phyloP scores from a whole-genome alignment of 257 asterid genomes.

The Fraxinus quadrangulata region DNA sequence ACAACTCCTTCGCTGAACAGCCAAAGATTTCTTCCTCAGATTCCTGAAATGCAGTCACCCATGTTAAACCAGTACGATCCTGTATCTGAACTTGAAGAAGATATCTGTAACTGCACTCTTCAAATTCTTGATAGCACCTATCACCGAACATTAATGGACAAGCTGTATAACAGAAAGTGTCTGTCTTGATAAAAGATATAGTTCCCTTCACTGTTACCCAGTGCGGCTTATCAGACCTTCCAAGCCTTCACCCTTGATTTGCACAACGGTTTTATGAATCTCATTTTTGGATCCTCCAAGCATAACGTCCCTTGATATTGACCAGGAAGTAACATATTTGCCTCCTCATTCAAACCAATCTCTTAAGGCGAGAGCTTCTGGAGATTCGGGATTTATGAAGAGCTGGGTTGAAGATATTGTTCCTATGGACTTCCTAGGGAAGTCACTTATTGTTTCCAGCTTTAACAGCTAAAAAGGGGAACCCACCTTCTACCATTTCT shows the following conservation, averaged over 20 bases:
- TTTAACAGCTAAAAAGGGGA: constrained; percentile 83
- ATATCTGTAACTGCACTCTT: constrained; percentile 85
- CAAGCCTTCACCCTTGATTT: constrained; percentile 90
- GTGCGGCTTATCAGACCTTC: constrained; percentile 88
- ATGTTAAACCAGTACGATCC: constrained; percentile 79
- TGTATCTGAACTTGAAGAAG: constrained; percentile 92
- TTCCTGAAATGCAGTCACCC: constrained; percentile 99
- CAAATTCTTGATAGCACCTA: constrained; percentile 82
- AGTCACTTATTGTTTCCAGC: constrained; percentile 85
- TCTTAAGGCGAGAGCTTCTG: constrained; percentile 61
- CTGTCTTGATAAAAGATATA: constrained; percentile 75
- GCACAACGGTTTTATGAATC: constrained; percentile 63
- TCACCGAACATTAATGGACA: constrained; percentile 95
- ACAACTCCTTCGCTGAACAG: constrained; percentile 80
- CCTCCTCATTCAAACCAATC: constrained; percentile 84
- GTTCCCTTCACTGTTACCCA: constrained; percentile 91
- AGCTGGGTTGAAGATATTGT: constrained; percentile 89
- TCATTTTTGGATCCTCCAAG: constrained; percentile 71
- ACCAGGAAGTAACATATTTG: constrained; percentile 67
- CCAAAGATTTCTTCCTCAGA: constrained; percentile 85
- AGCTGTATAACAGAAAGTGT: constrained; percentile 83
- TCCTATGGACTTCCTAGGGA: constrained; percentile 82
- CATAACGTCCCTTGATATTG: constrained; percentile 69
- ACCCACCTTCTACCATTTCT: constrained; percentile 64
- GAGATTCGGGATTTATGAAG: constrained; percentile 73